A percentile compares a stretch with the other conserved stretches of the same genome.
These are phyloP conservation scores for Acmispon strigosus DNA, from an alignment of 306 rosid species.

Conservation along the genomic window DNA sequence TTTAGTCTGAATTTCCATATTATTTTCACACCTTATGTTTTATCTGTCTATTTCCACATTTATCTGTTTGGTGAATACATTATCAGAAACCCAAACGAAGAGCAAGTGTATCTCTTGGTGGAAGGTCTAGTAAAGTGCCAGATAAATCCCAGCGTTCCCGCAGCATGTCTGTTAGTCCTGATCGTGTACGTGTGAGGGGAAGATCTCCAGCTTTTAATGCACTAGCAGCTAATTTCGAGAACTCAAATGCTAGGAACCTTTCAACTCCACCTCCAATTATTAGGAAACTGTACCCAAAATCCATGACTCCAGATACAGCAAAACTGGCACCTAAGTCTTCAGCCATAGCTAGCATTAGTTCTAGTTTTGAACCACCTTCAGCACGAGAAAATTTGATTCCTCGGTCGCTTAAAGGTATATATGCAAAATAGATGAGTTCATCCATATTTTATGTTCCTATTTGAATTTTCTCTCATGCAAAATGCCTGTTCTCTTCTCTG, in stretches of 20 bases:
- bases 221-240: constrained; percentile 86
- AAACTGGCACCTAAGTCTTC: constrained; percentile 49
- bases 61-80: constrained; percentile 22
- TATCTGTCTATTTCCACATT: too few relatives aligned
- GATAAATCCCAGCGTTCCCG: constrained; percentile 91
- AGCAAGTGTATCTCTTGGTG: constrained; percentile 65
- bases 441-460: background rate
- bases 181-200: constrained; percentile 90
- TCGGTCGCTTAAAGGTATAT: constrained; percentile 75
- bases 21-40: too few relatives aligned
- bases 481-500: constrained; percentile 1
- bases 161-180: constrained; percentile 91
- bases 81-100: constrained; percentile 87
- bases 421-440: constrained; percentile 13
- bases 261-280: constrained; percentile 93
- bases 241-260: constrained; percentile 64
- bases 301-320: constrained; percentile 53
- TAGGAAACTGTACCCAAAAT: constrained; percentile 83
- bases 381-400: constrained; percentile 68
- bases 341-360: constrained; percentile 58
- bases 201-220: constrained; percentile 98
- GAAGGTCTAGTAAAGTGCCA: constrained; percentile 72
- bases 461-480: background rate
- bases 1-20: background rate
- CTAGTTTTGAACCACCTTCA: constrained; percentile 59